These are phyloP conservation scores for Monosporozyma servazzii DNA, from an alignment of 805 yeast species.

Conservation along the genomic window DNA sequence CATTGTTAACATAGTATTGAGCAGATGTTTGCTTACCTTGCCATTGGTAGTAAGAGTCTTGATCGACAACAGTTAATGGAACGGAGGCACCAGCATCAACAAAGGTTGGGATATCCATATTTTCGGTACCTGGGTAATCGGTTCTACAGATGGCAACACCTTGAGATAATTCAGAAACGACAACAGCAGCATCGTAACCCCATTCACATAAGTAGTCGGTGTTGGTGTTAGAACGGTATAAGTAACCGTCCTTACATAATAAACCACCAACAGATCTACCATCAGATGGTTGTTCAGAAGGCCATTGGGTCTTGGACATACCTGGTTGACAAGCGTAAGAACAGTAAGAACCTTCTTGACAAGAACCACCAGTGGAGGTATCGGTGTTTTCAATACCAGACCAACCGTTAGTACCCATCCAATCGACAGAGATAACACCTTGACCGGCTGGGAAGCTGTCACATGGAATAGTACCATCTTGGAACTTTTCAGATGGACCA, in stretches of 20 bases:
- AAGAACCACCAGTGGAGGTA: slow-evolving; percentile 56
- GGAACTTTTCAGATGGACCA: slow-evolving; percentile 51
- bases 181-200: slow-evolving; percentile 69
- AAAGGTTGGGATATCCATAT: slow-evolving; percentile 91
- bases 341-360: slow-evolving; percentile 89
- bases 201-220: slow-evolving; percentile 75
- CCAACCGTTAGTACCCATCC: slow-evolving; percentile 48
- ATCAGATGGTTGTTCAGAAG: slow-evolving; percentile 72
- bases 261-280: slow-evolving; percentile 97
- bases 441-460: slow-evolving; percentile 62
- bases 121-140: slow-evolving; percentile 98
- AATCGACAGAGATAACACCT: slow-evolving; percentile 57
- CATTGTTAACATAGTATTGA: slow-evolving; percentile 95
- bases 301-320: slow-evolving; percentile 99
- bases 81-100: slow-evolving; percentile 58
- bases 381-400: slow-evolving; percentile 30
- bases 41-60: slow-evolving; percentile 75
- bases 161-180: slow-evolving; percentile 53
- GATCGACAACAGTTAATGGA: slow-evolving; percentile 75
- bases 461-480: slow-evolving; percentile 65
- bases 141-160: slow-evolving; percentile 93
- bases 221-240: slow-evolving; percentile 71
- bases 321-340: slow-evolving; percentile 98
- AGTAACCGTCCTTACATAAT: slow-evolving; percentile 72
- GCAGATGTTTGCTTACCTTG: slow-evolving; percentile 76